Evolutionary conservation across 2,329 filamentous ascomycete genomes (phyloP).

Genomic region (Keithomyces neogunnii): DNA sequence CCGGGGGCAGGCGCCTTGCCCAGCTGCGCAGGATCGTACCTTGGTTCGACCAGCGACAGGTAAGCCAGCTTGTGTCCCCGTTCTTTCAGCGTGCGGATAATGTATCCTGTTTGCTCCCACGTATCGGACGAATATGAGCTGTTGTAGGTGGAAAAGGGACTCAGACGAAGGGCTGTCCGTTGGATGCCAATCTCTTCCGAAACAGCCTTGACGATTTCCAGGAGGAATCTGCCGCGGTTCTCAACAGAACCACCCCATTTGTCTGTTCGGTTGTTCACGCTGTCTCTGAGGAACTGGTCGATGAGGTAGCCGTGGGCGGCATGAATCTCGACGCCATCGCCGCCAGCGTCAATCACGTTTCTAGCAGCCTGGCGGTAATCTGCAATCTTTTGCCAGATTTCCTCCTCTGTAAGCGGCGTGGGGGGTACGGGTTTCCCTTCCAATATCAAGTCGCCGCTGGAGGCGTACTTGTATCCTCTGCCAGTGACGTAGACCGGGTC

Average conservation of each 20-base stretch:
- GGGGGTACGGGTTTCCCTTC: neutral
- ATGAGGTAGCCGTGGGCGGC: constrained; percentile 53
- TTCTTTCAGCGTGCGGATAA: neutral
- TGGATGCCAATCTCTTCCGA: constrained; percentile 38
- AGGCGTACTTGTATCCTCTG: neutral
- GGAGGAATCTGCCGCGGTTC: constrained; percentile 41
- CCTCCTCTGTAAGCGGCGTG: constrained; percentile 44
- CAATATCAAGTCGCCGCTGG: neutral
- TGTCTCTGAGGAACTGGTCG: constrained; percentile 52
- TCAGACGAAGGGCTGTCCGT: constrained; percentile 11
- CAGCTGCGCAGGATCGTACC: constrained; percentile 56
- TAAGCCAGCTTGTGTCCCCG: constrained; percentile 41
- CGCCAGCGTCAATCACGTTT: constrained; percentile 53
- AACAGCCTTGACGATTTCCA: constrained; percentile 38
- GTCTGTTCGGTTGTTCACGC: constrained; percentile 38
- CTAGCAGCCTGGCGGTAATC: constrained; percentile 49
- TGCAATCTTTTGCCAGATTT: constrained; percentile 55
- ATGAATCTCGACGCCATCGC: constrained; percentile 59
- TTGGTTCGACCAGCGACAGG: constrained; percentile 42
- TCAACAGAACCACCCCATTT: constrained; percentile 45
- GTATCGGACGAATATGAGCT: neutral
- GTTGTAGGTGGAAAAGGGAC: neutral
- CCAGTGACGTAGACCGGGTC: neutral
- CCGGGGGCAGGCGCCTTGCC: constrained; percentile 29
- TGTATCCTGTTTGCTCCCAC: neutral